Evolutionary conservation across 139 green algal species (phyloP).

Genomic region (Eudorina sp.): DNA sequence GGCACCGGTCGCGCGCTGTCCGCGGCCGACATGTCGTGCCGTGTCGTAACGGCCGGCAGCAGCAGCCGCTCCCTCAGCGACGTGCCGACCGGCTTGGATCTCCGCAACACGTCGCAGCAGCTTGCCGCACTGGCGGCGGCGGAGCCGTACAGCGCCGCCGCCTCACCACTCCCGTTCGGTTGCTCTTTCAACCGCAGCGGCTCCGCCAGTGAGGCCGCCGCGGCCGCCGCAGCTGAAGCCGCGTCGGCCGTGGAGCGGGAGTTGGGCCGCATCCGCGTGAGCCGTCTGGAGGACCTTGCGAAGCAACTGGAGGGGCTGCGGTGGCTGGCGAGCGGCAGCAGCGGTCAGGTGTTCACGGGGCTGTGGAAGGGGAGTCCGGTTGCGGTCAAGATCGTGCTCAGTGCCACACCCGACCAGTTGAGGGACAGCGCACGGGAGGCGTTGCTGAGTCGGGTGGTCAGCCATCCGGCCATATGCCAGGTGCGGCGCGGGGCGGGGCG

Average conservation of each 20-base stretch:
- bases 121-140: neutral
- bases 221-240: neutral
- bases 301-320: conserved; percentile 16
- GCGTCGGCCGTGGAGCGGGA: neutral
- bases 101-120: neutral
- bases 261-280: neutral
- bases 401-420: conserved; percentile 23
- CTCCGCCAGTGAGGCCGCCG: neutral
- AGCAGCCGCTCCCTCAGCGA: neutral
- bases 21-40: too few species aligned
- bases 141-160: neutral
- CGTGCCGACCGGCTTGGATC: neutral
- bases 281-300: conserved; percentile 2
- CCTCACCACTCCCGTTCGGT: neutral
- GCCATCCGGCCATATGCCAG: conserved; percentile 27
- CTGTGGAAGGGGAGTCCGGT: conserved; percentile 36
- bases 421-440: conserved; percentile 21
- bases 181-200: too few species aligned
- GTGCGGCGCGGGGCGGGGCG: neutral
- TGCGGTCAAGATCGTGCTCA: conserved; percentile 28
- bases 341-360: conserved; percentile 30
- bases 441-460: conserved; percentile 13
- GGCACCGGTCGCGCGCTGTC: too few species aligned
- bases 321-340: conserved; percentile 34
- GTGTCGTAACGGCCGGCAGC: neutral